These are phyloP conservation scores for Pythium sp. DNA, from an alignment of 352 stramenopile genomes.

Conservation along the genomic window DNA sequence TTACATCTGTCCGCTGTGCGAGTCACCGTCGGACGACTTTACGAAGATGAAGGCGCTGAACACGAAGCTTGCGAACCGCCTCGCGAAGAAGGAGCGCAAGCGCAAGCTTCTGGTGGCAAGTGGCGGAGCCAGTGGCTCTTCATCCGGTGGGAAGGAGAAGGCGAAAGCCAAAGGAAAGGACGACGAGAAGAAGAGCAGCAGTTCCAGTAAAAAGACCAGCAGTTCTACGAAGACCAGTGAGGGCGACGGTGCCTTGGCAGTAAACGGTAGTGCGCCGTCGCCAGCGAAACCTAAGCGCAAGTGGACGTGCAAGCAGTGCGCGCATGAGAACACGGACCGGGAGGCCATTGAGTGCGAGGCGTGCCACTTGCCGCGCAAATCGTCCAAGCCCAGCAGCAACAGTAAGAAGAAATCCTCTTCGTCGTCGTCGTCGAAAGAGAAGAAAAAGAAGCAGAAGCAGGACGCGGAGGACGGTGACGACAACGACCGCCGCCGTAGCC, in stretches of 20 bases:
- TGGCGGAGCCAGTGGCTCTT: not conserved
- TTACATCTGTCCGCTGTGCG: conserved; percentile 86
- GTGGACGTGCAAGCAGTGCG: conserved; percentile 53
- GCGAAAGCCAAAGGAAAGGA: conserved; percentile 10
- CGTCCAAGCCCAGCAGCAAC: conserved; percentile 13
- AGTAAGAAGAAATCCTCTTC: conserved; percentile 11
- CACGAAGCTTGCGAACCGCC: conserved; percentile 68
- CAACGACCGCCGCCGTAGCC: conserved; percentile 48
- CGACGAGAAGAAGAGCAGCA: conserved; percentile 16
- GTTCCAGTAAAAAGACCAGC: not conserved
- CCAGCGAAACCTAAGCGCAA: conserved; percentile 17
- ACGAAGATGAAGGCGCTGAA: conserved; percentile 62
- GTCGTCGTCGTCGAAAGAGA: conserved; percentile 20
- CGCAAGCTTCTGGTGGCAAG: conserved; percentile 24
- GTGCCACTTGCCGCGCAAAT: conserved; percentile 33
- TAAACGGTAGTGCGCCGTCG: not conserved
- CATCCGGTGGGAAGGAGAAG: conserved; percentile 4
- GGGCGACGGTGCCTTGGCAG: not conserved
- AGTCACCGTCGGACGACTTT: conserved; percentile 68
- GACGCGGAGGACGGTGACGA: conserved; percentile 22
- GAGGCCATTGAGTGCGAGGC: conserved; percentile 37
- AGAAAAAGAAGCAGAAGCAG: conserved; percentile 19
- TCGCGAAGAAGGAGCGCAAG: conserved; percentile 47
- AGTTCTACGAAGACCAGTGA: not conserved
- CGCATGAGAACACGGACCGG: conserved; percentile 40